Evolutionary conservation across 192 early-diverging fungal species (phyloP), one percentile per base, ranked within the genome.

Genomic region (Rhizoclosmatium sp.): DNA sequence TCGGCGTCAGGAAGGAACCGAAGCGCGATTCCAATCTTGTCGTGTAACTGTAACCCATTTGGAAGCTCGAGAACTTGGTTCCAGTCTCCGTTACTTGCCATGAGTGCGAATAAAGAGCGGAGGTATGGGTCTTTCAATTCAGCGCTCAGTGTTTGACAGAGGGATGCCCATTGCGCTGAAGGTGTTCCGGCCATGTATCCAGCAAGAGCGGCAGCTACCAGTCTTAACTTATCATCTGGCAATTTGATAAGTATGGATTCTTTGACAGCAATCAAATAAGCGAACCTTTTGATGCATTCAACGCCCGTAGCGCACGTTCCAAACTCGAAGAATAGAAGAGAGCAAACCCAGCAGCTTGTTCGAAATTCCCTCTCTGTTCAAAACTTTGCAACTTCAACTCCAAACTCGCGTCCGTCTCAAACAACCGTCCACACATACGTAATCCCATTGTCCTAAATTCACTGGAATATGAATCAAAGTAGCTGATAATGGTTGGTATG

Each of bases 341-440:
- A 2, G 95, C 93, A 86, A 90, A 91, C 14, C 91, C 95, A 4
- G 97, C 96, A 1, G 97, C 96, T 59, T 92, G 91, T 65, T 95
- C 95, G 76, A 86, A 95, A 65, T 94, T 87, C 4, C 86, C 89
- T 16, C 79, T 82, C 39, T 70, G 62, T 80, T 97, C 95, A 62
- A 97, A 71, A 68, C 92, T 94, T 59, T 54, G 84, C 69, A 84
- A 80, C 65, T 75, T 80, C 78, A 47, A 59, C 71, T 91, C 85
- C 45, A 91, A 78, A 16, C 85, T 56, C 16, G 65, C 79, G 39
- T 67, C 75, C 21, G 79, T 82, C 12, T 82, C 80, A 69, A 87
- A 85, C 48, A 70, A 86, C 87, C 90, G 87, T 12, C 88, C 85
- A 58, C 85, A 91, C 58, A 87, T 87, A 62, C 77, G 45, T 79